phyloP scores from a whole-genome alignment of 2,329 filamentous ascomycete species.

The Paraconiothyrium brasiliense region DNA sequence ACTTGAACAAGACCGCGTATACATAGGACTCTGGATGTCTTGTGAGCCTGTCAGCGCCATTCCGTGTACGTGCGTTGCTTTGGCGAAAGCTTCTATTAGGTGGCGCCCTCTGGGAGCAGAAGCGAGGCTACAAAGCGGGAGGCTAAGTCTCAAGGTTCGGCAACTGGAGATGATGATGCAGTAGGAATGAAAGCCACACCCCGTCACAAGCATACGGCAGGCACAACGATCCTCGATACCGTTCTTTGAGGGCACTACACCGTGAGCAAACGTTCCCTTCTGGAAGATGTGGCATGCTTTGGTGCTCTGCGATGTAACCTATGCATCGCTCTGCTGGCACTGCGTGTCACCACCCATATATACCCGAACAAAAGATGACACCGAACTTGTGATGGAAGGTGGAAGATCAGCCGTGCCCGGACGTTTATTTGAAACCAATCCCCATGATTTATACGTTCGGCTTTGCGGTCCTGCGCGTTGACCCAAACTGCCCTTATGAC shows the following conservation, averaged over 20 bases:
- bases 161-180: too few relatives aligned
- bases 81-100: neutral
- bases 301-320: neutral
- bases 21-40: neutral
- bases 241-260: neutral
- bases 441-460: slow-evolving; percentile 10
- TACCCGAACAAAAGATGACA: too few relatives aligned
- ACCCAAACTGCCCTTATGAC: neutral
- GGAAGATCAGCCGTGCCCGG: neutral
- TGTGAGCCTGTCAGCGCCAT: neutral
- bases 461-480: neutral
- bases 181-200: too few relatives aligned
- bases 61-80: neutral
- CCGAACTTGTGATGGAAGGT: neutral
- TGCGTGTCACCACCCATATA: neutral
- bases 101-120: too few relatives aligned
- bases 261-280: neutral
- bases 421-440: neutral
- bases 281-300: neutral
- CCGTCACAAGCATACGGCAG: neutral
- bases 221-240: neutral
- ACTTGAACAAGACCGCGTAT: neutral
- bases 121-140: too few relatives aligned
- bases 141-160: too few relatives aligned
- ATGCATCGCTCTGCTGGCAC: neutral